Evolutionary conservation across 106 monocot genomes (phyloP).

Genomic region (Dactylorhiza incarnata): DNA sequence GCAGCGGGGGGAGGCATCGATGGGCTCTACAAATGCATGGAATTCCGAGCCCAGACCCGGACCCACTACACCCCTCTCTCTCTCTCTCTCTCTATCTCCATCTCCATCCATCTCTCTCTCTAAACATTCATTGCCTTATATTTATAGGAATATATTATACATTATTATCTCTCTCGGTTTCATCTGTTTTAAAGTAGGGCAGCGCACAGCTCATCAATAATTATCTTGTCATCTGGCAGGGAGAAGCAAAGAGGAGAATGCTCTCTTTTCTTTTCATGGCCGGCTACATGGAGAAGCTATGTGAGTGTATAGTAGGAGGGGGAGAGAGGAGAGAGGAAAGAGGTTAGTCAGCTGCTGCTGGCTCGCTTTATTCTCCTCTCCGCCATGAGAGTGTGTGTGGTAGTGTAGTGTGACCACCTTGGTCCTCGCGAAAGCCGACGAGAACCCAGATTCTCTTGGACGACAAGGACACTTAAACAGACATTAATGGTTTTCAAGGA

Average conservation of each 20-base stretch:
- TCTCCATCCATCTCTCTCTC: neutral
- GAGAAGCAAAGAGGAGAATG: slow-evolving; percentile 1
- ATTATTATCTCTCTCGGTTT: slow-evolving; percentile 7
- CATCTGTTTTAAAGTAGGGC: neutral
- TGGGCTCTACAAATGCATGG: slow-evolving; percentile 1
- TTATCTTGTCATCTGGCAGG: slow-evolving; percentile 13
- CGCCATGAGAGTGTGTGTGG: slow-evolving; percentile 11
- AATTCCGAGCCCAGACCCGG: neutral
- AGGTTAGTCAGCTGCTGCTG: neutral
- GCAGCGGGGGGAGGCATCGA: neutral
- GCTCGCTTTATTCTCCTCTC: slow-evolving; percentile 36
- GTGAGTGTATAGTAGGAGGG: slow-evolving; percentile 6
- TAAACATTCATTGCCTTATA: neutral
- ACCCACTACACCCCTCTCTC: neutral
- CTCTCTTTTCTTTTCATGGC: slow-evolving; percentile 7
- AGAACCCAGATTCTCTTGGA: slow-evolving; percentile 27
- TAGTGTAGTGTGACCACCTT: slow-evolving; percentile 10
- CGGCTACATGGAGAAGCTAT: too few species aligned
- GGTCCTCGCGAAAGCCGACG: slow-evolving; percentile 29
- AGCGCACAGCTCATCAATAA: neutral
- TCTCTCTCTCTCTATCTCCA: neutral
- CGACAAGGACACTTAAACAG: slow-evolving; percentile 16
- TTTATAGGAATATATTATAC: too few species aligned
- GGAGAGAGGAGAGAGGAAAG: neutral
- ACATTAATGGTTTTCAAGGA: slow-evolving; percentile 1